Evolutionary conservation across 169 alveolate species (phyloP).

Genomic region (Toxoplasma gondii): DNA sequence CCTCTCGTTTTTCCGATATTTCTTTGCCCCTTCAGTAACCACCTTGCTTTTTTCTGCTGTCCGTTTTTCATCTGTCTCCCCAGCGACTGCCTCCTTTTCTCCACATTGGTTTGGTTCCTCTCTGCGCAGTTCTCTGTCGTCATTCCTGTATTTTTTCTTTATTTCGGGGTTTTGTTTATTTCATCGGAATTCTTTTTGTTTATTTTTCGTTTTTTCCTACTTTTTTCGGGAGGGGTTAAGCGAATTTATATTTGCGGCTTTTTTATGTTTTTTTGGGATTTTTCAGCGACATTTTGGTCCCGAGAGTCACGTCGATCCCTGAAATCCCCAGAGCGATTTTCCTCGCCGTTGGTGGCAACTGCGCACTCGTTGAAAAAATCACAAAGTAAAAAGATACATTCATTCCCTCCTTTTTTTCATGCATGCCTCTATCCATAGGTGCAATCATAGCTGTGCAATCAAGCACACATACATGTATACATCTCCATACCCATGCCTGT

Average conservation of each 20-base stretch:
- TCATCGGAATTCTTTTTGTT: too few relatives aligned
- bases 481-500: neutral
- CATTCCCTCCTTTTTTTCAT: neutral
- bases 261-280: too few relatives aligned
- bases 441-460: neutral
- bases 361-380: neutral
- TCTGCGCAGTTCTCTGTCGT: neutral
- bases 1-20: too few relatives aligned
- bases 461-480: neutral
- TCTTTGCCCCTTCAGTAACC: too few relatives aligned
- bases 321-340: neutral
- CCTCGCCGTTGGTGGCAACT: constrained; percentile 1
- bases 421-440: neutral
- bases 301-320: neutral
- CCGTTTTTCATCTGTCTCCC: too few relatives aligned
- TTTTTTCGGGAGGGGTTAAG: too few relatives aligned
- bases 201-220: too few relatives aligned
- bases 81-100: too few relatives aligned
- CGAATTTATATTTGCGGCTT: too few relatives aligned
- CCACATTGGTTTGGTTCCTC: neutral
- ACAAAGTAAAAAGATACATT: neutral
- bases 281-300: neutral
- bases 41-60: too few relatives aligned
- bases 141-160: too few relatives aligned
- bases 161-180: too few relatives aligned